Evolutionary conservation across 2,329 filamentous ascomycete genomes (phyloP).

Genomic region (Diplodia scrobiculata): DNA sequence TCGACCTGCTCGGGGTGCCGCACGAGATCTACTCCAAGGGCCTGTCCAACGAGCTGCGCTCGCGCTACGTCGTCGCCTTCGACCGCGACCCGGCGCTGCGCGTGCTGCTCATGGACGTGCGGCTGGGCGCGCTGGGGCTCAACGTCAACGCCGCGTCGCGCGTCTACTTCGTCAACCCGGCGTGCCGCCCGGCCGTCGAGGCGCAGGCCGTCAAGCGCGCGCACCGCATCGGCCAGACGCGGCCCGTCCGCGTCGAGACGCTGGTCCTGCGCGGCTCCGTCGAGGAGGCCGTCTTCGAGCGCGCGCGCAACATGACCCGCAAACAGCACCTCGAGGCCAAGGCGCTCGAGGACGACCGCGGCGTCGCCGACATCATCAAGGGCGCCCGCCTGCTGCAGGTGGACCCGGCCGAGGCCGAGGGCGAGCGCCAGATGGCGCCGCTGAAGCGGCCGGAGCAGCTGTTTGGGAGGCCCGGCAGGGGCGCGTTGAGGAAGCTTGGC

Average conservation of each 20-base stretch:
- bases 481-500: not conserved
- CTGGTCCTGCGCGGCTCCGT: slow-evolving; percentile 77
- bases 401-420: slow-evolving; percentile 39
- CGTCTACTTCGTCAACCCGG: slow-evolving; percentile 86
- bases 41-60: slow-evolving; percentile 62
- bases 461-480: slow-evolving; percentile 45
- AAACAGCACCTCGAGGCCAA: slow-evolving; percentile 58
- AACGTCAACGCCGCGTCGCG: slow-evolving; percentile 81
- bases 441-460: slow-evolving; percentile 49
- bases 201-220: slow-evolving; percentile 90
- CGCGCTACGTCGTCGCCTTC: slow-evolving; percentile 77
- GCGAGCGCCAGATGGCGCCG: slow-evolving; percentile 46
- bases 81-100: slow-evolving; percentile 69
- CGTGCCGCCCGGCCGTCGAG: slow-evolving; percentile 80
- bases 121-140: slow-evolving; percentile 82
- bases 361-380: slow-evolving; percentile 62
- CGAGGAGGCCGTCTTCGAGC: slow-evolving; percentile 79
- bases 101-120: slow-evolving; percentile 88
- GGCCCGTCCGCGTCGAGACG: slow-evolving; percentile 80
- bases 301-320: slow-evolving; percentile 73
- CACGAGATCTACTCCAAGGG: slow-evolving; percentile 68
- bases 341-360: slow-evolving; percentile 60
- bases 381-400: slow-evolving; percentile 55
- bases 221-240: slow-evolving; percentile 80
- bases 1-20: slow-evolving; percentile 69